Percentiles rank a stretch among this genome's conserved stretches.
These are phyloP conservation scores for Reticulascus tulasneorum DNA, from an alignment of 2,329 filamentous ascomycete species.

Conservation along the genomic window DNA sequence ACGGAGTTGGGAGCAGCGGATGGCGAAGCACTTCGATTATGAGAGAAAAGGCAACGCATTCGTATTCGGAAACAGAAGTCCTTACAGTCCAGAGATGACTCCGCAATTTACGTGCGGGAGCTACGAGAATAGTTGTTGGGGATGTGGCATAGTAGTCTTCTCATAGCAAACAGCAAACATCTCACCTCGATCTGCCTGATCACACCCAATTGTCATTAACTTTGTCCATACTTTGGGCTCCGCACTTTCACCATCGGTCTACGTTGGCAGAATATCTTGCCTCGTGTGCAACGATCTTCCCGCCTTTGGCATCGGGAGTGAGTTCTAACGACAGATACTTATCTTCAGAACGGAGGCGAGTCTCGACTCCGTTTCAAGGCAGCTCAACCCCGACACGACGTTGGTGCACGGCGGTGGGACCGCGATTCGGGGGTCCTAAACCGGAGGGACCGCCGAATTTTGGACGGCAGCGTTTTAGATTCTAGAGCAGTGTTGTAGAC, in stretches of 20 bases:
- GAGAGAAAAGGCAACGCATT: conserved; percentile 57
- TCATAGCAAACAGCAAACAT: conserved; percentile 52
- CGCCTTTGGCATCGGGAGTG: conserved; percentile 25
- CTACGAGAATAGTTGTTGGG: too few relatives aligned
- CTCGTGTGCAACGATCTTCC: conserved; percentile 54
- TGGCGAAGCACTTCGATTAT: conserved; percentile 52
- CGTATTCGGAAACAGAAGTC: conserved; percentile 67
- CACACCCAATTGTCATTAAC: conserved; percentile 59
- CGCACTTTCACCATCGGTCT: conserved; percentile 38
- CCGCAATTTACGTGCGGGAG: too few relatives aligned
- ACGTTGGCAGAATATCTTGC: conserved; percentile 45
- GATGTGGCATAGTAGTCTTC: too few relatives aligned
- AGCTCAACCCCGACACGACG: conserved; percentile 41
- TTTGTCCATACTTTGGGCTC: conserved; percentile 40
- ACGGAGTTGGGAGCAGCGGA: conserved; percentile 53
- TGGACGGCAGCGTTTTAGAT: conserved; percentile 48
- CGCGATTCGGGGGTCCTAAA: conserved; percentile 38
- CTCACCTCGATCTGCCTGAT: too few relatives aligned
- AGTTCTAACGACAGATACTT: conserved; percentile 32
- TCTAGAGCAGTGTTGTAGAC: conserved; percentile 38
- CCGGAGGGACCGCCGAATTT: conserved; percentile 41
- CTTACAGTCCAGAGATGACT: conserved; percentile 48
- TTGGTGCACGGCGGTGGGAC: conserved; percentile 52
- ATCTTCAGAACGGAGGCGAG: conserved; percentile 43
- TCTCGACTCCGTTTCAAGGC: conserved; percentile 47